Evolutionary conservation across 208 protist species (phyloP).

Genomic region (Novymonas esmeraldas): DNA sequence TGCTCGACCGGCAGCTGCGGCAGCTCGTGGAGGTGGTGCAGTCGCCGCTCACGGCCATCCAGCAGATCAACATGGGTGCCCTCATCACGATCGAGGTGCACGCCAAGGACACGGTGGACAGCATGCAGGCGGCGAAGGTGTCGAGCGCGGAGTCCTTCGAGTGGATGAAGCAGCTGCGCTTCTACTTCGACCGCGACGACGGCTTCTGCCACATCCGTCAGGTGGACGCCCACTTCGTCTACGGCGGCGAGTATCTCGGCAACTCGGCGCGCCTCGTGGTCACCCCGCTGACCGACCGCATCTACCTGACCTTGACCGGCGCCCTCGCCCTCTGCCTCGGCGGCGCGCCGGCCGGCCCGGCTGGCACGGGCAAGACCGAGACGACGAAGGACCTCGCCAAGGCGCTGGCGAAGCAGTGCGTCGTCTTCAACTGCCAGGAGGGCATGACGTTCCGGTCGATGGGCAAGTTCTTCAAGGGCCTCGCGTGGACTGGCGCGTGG

Average conservation of each 20-base stretch:
- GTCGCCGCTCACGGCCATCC: constrained; percentile 77
- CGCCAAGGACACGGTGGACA: constrained; percentile 94
- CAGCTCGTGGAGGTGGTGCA: constrained; percentile 94
- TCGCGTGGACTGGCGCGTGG: constrained; percentile 97
- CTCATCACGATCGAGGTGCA: constrained; percentile 98
- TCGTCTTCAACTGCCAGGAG: constrained; percentile 98
- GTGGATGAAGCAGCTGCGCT: constrained; percentile 97
- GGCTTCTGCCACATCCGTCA: constrained; percentile 91
- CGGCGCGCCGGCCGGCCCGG: constrained; percentile 95
- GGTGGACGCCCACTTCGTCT: constrained; percentile 94
- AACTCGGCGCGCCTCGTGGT: constrained; percentile 97
- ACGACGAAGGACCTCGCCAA: constrained; percentile 98
- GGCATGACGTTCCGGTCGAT: constrained; percentile 96
- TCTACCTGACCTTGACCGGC: constrained; percentile 97
- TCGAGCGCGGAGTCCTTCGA: constrained; percentile 90
- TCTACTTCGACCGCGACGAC: constrained; percentile 94
- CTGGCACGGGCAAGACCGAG: constrained; percentile 98
- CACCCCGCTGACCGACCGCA: constrained; percentile 97
- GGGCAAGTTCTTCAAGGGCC: constrained; percentile 98
- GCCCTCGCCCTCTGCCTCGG: constrained; percentile 93
- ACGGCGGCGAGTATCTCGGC: constrained; percentile 97
- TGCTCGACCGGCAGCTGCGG: constrained; percentile 81
- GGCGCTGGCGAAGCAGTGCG: constrained; percentile 97
- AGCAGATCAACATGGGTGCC: constrained; percentile 95
- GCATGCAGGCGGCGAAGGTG: constrained; percentile 73